Evolutionary conservation across 306 rosid genomes (phyloP).

Genomic region (Quercus robur): DNA sequence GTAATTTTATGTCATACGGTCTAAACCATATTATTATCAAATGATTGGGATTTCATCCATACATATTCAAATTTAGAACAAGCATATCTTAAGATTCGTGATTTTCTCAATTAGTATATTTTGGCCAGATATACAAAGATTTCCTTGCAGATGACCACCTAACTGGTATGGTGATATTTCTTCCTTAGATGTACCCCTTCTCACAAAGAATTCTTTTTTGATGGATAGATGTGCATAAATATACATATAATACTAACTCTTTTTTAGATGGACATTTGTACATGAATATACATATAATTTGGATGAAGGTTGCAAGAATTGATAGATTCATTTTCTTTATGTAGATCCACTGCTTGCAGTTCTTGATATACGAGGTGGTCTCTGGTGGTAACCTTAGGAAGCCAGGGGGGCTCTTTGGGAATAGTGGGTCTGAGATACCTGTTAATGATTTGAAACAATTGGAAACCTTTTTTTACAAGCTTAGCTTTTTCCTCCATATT

Average conservation of each 20-base stretch:
- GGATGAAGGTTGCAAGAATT: conserved; percentile 1
- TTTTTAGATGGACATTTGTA: neutral
- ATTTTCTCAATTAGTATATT: neutral
- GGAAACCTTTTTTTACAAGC: conserved; percentile 95
- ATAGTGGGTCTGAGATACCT: conserved; percentile 92
- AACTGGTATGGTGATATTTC: neutral
- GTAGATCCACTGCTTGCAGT: conserved; percentile 97
- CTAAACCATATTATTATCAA: neutral
- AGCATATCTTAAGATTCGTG: neutral
- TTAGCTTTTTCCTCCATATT: conserved; percentile 88
- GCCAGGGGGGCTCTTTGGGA: conserved; percentile 99
- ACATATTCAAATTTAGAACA: neutral
- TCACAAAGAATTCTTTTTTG: neutral
- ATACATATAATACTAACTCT: neutral
- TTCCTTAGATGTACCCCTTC: neutral
- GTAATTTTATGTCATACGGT: neutral
- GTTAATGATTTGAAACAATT: conserved; percentile 85
- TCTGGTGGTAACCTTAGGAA: conserved; percentile 98
- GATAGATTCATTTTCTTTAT: conserved; percentile 32
- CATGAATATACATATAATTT: neutral
- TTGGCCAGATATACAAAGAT: neutral
- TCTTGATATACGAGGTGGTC: conserved; percentile 92
- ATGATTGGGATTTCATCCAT: neutral
- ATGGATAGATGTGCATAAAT: neutral
- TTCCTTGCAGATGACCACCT: neutral